A percentile compares a stretch with the other conserved stretches of the same genome.
phyloP scores from a whole-genome alignment of 176 grass and related monocot genomes.

The Carex scoparia region DNA sequence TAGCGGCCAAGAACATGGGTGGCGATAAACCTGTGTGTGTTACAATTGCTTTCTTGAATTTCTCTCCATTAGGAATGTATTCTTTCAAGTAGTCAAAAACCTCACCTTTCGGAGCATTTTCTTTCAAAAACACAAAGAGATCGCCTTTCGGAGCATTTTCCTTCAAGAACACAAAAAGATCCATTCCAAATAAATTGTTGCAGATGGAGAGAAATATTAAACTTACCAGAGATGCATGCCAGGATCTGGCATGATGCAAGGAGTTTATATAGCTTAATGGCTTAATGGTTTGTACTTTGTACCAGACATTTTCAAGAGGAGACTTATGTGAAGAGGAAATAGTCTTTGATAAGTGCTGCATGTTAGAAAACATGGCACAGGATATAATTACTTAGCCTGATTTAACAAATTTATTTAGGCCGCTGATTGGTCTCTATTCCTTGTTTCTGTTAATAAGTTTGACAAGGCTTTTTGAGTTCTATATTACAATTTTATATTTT shows the following conservation, averaged over 20 bases:
- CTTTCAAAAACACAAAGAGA: slow-evolving; percentile 8
- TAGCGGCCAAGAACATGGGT: not conserved
- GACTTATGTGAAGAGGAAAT: not conserved
- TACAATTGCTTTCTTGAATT: slow-evolving; percentile 13
- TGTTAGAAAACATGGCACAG: not conserved
- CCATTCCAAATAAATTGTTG: not conserved
- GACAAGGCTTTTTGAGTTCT: not conserved
- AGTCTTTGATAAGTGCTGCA: not conserved
- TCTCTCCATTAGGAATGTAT: slow-evolving; percentile 11
- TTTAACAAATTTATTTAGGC: slow-evolving; percentile 1
- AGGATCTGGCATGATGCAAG: not conserved
- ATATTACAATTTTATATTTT: not conserved
- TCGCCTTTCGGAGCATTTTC: not conserved
- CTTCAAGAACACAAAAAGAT: slow-evolving; percentile 1
- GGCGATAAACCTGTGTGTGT: not conserved
- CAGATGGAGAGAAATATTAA: not conserved
- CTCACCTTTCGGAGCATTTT: not conserved
- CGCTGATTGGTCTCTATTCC: not conserved
- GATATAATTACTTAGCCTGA: not conserved
- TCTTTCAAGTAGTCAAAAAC: slow-evolving; percentile 1
- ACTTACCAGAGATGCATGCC: not conserved
- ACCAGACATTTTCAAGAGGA: not conserved
- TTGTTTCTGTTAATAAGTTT: not conserved
- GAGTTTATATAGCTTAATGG: not conserved
- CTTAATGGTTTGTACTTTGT: not conserved